A percentile compares a stretch with the other conserved stretches of the same genome.
Evolutionary conservation across 345 rosid genomes (phyloP).

Genomic region (Linum tenue): DNA sequence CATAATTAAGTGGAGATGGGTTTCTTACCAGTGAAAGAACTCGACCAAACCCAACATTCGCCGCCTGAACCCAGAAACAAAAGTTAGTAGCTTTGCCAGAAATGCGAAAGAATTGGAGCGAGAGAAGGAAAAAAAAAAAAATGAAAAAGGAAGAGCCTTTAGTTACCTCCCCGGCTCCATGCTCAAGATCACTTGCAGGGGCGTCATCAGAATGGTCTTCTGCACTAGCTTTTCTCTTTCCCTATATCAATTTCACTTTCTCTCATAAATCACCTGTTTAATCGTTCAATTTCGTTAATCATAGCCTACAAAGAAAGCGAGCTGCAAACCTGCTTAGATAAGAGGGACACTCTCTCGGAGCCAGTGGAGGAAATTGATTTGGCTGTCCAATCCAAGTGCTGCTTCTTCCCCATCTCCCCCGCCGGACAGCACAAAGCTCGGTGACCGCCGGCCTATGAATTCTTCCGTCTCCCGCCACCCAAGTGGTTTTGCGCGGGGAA

Average conservation of each 20-base stretch:
- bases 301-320: background rate
- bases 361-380: constrained; percentile 37
- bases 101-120: background rate
- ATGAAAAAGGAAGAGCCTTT: background rate
- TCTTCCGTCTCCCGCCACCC: too few species aligned
- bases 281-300: background rate
- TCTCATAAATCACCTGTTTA: too few species aligned
- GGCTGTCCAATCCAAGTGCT: constrained; percentile 43
- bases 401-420: constrained; percentile 50
- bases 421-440: background rate
- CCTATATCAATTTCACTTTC: too few species aligned
- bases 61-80: constrained; percentile 36
- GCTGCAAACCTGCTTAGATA: constrained; percentile 40
- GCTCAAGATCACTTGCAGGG: too few species aligned
- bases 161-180: too few species aligned
- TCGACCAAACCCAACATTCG: constrained; percentile 62
- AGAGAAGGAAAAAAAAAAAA: too few species aligned
- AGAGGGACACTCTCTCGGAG: constrained; percentile 47
- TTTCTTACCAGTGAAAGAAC: constrained; percentile 59
- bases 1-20: too few species aligned
- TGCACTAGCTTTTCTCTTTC: too few species aligned
- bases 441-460: too few species aligned
- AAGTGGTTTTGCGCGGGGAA: too few species aligned
- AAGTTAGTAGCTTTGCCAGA: too few species aligned
- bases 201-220: too few species aligned